A percentile compares a stretch with the other conserved stretches of the same genome.
phyloP scores from a whole-genome alignment of 2,329 filamentous ascomycete genomes.

The Trichoderma oligosporum region DNA sequence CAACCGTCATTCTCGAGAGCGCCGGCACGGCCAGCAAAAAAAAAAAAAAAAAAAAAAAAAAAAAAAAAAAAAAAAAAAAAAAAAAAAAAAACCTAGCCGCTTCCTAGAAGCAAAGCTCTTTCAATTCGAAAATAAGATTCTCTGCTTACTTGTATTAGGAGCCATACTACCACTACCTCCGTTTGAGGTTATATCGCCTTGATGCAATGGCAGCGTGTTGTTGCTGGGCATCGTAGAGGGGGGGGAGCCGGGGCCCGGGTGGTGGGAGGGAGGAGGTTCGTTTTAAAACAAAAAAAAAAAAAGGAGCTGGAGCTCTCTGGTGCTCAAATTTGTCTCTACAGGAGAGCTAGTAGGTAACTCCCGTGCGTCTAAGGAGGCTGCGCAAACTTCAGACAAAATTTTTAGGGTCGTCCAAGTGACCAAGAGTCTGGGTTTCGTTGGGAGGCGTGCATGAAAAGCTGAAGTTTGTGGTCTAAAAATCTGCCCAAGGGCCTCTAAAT shows the following conservation, averaged over 20 bases:
- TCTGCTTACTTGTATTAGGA: constrained; percentile 33
- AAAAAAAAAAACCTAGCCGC: too few relatives aligned
- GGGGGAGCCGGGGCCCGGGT: constrained; percentile 16
- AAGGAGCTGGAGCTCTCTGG: neutral
- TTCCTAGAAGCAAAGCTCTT: neutral
- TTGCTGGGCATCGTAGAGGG: constrained; percentile 30
- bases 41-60: too few relatives aligned
- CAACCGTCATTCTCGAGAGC: constrained; percentile 8
- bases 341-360: constrained; percentile 16
- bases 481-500: constrained; percentile 17
- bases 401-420: constrained; percentile 14
- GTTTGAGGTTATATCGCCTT: constrained; percentile 26
- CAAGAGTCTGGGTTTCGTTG: constrained; percentile 20
- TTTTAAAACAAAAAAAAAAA: neutral
- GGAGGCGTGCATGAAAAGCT: constrained; percentile 20
- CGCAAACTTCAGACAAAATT: constrained; percentile 18
- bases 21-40: neutral
- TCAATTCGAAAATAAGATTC: neutral
- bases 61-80: too few relatives aligned
- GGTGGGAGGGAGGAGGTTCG: constrained; percentile 11
- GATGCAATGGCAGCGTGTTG: constrained; percentile 34
- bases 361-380: constrained; percentile 15
- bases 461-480: constrained; percentile 14
- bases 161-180: constrained; percentile 32
- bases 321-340: constrained; percentile 7